Conservation (phyloP, 371 early-diverging fungal genomes). For the Rhizoclosmatium hyalinum region DNA sequence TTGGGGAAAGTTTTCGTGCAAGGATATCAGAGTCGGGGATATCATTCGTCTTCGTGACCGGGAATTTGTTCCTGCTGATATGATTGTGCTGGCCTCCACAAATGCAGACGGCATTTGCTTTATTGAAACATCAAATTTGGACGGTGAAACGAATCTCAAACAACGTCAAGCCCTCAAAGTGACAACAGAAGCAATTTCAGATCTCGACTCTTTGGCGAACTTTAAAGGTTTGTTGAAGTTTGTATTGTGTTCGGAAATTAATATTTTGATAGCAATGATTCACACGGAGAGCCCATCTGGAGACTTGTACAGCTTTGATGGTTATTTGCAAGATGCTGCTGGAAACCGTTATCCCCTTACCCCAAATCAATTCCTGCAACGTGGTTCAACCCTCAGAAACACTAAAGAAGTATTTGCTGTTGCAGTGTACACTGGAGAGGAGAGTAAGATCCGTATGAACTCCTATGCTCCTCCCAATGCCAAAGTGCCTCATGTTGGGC, state of each 20-base stretch:
- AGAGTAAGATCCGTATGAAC: slow-evolving; percentile 93
- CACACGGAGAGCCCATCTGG: slow-evolving; percentile 67
- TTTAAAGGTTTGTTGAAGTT: slow-evolving; percentile 28
- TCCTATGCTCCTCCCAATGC: slow-evolving; percentile 69
- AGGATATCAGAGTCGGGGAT: slow-evolving; percentile 90
- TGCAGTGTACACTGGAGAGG: slow-evolving; percentile 87
- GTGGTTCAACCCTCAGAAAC: slow-evolving; percentile 90
- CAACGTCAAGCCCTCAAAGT: slow-evolving; percentile 62
- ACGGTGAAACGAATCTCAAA: slow-evolving; percentile 97
- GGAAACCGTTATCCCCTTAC: slow-evolving; percentile 30
- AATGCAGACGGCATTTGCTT: slow-evolving; percentile 78
- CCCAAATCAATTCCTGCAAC: slow-evolving; percentile 72
- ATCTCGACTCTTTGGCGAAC: slow-evolving; percentile 22
- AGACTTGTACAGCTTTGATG: slow-evolving; percentile 71
- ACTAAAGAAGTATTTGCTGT: slow-evolving; percentile 87
- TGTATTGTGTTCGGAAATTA: background rate
- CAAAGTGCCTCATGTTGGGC: slow-evolving; percentile 73
- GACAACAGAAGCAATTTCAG: slow-evolving; percentile 37
- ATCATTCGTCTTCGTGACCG: slow-evolving; percentile 82
- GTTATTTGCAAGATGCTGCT: slow-evolving; percentile 21
- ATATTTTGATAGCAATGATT: slow-evolving; percentile 24
- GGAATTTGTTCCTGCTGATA: slow-evolving; percentile 91
- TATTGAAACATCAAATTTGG: slow-evolving; percentile 93
- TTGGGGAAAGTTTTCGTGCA: slow-evolving; percentile 26
- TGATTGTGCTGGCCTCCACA: slow-evolving; percentile 79